These are phyloP conservation scores for Ascochyta rabiei DNA, from an alignment of 2,329 filamentous ascomycete genomes.

Conservation along the genomic window DNA sequence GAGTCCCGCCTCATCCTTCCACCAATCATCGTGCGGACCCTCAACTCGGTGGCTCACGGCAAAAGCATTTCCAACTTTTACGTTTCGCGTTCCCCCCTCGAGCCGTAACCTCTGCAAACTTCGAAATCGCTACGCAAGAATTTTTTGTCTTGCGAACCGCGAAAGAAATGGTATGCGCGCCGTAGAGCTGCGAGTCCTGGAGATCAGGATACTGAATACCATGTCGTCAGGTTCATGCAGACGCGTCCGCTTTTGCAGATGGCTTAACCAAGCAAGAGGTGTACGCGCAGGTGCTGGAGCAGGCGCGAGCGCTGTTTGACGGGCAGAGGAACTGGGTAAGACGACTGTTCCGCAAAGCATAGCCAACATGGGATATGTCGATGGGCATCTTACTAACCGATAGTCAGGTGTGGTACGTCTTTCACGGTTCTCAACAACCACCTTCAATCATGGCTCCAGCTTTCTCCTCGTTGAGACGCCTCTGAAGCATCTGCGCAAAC, in stretches of 20 bases:
- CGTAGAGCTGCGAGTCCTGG: constrained; percentile 19
- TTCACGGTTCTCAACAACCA: background rate
- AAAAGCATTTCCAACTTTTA: constrained; percentile 7
- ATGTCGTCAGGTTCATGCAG: constrained; percentile 69
- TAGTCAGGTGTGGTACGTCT: constrained; percentile 14
- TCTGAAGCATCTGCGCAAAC: background rate
- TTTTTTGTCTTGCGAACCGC: background rate
- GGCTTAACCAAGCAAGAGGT: constrained; percentile 73
- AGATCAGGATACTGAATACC: constrained; percentile 19
- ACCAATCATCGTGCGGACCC: constrained; percentile 4
- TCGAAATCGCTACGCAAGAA: constrained; percentile 1
- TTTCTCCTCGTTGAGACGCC: background rate
- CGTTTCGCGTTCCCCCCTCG: constrained; percentile 9
- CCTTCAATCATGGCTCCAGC: background rate
- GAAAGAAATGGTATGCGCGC: constrained; percentile 17
- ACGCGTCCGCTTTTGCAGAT: constrained; percentile 73
- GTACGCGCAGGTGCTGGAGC: constrained; percentile 74
- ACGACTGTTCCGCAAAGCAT: background rate
- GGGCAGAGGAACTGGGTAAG: constrained; percentile 80
- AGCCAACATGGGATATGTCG: too few species aligned
- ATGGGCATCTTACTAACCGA: background rate
- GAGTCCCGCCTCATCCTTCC: background rate
- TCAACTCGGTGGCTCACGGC: constrained; percentile 11
- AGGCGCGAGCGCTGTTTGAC: constrained; percentile 71
- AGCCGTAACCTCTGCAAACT: constrained; percentile 1